phyloP scores from a whole-genome alignment of 1,284 basidiomycete species.

The Sporisorium iseilematis-ciliati region DNA sequence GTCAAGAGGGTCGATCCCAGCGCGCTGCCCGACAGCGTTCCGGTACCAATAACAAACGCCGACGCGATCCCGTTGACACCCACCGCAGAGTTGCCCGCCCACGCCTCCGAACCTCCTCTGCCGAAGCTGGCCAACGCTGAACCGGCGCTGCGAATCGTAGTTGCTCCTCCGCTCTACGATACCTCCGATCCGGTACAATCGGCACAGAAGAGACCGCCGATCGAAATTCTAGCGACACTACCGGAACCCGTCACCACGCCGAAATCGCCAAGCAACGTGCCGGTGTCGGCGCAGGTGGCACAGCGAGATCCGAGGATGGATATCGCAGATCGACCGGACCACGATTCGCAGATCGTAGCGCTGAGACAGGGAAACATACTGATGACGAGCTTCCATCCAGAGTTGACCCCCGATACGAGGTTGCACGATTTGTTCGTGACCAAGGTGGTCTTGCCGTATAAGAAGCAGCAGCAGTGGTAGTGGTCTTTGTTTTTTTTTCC shows the following conservation, averaged over 20 bases:
- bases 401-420: constrained; percentile 86
- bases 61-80: constrained; percentile 31
- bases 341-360: constrained; percentile 80
- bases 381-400: constrained; percentile 93
- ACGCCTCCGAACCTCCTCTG: constrained; percentile 17
- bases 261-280: constrained; percentile 28
- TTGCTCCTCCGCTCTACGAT: constrained; percentile 56
- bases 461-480: constrained; percentile 11
- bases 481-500: too few relatives aligned
- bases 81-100: constrained; percentile 7
- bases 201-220: constrained; percentile 52
- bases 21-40: constrained; percentile 11
- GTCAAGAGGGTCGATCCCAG: constrained; percentile 33
- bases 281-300: constrained; percentile 21
- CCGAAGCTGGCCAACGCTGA: constrained; percentile 22
- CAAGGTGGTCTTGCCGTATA: constrained; percentile 38
- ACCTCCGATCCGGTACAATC: constrained; percentile 24
- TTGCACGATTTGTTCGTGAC: constrained; percentile 88
- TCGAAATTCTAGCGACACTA: constrained; percentile 79
- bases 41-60: constrained; percentile 14
- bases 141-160: constrained; percentile 36
- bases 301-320: constrained; percentile 30
- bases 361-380: constrained; percentile 85
- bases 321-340: constrained; percentile 38
- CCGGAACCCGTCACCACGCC: constrained; percentile 73